These are phyloP conservation scores for Backusella parvicylindrica DNA, from an alignment of 192 early-diverging fungal species.

Conservation along the genomic window DNA sequence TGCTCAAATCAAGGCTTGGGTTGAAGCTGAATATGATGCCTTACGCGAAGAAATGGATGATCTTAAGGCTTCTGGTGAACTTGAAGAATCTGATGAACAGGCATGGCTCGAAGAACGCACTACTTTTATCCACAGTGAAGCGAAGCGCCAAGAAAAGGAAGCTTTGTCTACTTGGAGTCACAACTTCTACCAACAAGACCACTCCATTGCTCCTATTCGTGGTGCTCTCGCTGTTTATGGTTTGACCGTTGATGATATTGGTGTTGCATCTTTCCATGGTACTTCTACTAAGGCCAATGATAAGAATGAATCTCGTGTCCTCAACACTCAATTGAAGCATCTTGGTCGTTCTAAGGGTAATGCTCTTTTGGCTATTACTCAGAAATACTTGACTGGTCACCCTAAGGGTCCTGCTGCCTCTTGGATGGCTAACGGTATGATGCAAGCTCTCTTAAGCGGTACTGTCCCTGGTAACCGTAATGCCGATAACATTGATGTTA, in stretches of 20 bases:
- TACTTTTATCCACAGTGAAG: slow-evolving; percentile 52
- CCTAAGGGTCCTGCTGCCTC: slow-evolving; percentile 96
- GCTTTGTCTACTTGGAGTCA: slow-evolving; percentile 73
- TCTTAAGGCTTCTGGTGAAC: slow-evolving; percentile 41
- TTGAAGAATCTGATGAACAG: slow-evolving; percentile 42
- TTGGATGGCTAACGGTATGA: slow-evolving; percentile 94
- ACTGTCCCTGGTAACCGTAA: slow-evolving; percentile 92
- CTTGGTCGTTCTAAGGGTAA: slow-evolving; percentile 85
- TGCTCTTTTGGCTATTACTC: slow-evolving; percentile 76
- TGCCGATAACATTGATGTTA: slow-evolving; percentile 78
- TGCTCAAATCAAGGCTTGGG: slow-evolving; percentile 76
- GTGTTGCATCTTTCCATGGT: slow-evolving; percentile 93
- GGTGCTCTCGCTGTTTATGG: slow-evolving; percentile 87
- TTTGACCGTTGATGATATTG: slow-evolving; percentile 89
- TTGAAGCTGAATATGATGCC: slow-evolving; percentile 70
- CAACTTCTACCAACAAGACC: slow-evolving; percentile 73
- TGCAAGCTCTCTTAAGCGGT: slow-evolving; percentile 83
- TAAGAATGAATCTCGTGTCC: slow-evolving; percentile 86
- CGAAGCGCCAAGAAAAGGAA: slow-evolving; percentile 70
- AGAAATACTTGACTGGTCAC: slow-evolving; percentile 94
- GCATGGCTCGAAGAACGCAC: slow-evolving; percentile 43
- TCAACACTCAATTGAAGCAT: slow-evolving; percentile 82
- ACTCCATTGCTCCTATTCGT: slow-evolving; percentile 79
- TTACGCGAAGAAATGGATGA: slow-evolving; percentile 65
- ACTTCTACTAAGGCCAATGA: slow-evolving; percentile 95